Conservation (phyloP, 352 stramenopile species). For the Phytophthora rubi region DNA sequence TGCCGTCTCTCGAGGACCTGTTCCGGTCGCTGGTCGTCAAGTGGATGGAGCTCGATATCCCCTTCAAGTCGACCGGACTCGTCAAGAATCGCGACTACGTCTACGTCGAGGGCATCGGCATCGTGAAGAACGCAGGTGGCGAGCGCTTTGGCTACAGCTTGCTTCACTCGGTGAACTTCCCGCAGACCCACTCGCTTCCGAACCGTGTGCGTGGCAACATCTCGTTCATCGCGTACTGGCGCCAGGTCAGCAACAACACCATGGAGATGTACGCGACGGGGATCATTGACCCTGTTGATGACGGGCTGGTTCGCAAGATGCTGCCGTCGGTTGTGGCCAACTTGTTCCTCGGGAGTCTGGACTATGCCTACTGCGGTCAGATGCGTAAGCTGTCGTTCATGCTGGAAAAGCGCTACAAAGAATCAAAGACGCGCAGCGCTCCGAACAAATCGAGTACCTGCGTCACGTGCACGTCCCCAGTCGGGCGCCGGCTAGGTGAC, state of each 20-base stretch:
- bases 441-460: not conserved
- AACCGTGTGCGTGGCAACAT: not conserved
- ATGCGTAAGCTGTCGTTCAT: not conserved
- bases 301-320: not conserved
- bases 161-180: not conserved
- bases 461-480: not conserved
- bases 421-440: not conserved
- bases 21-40: not conserved
- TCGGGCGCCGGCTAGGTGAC: not conserved
- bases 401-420: not conserved
- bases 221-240: not conserved
- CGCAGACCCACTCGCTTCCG: not conserved
- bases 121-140: not conserved
- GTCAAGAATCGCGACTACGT: not conserved
- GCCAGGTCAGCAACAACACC: not conserved
- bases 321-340: not conserved
- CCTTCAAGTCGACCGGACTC: not conserved
- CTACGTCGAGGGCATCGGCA: not conserved
- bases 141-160: not conserved
- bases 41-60: not conserved
- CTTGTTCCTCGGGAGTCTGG: not conserved
- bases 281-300: not conserved
- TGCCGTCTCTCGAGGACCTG: not conserved
- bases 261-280: slow-evolving; percentile 1
- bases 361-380: not conserved